phyloP scores from a whole-genome alignment of 805 yeast genomes.

The Ogataea salicorniae region DNA sequence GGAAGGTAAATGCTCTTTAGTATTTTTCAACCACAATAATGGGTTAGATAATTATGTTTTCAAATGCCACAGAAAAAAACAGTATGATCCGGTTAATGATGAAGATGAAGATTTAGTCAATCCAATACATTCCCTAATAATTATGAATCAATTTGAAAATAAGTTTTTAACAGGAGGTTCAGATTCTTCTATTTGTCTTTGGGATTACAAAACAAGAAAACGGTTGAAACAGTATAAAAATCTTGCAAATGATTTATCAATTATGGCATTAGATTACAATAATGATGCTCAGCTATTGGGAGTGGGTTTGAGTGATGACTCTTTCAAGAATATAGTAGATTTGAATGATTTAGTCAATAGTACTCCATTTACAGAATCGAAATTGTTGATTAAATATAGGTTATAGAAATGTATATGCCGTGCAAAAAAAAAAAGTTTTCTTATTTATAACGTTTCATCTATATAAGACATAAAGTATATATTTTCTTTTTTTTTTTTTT shows the following conservation, averaged over 20 bases:
- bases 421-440: too few species aligned
- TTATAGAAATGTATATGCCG: too few species aligned
- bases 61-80: conserved; percentile 62
- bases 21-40: conserved; percentile 41
- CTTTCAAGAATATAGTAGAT: conserved; percentile 29
- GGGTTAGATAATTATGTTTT: conserved; percentile 55
- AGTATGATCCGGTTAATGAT: conserved; percentile 10
- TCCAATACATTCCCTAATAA: conserved; percentile 21
- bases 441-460: too few species aligned
- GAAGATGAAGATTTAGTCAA: conserved; percentile 19
- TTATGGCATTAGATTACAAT: conserved; percentile 14
- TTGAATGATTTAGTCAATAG: conserved; percentile 14
- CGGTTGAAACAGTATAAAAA: conserved; percentile 22
- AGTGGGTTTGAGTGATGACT: conserved; percentile 40
- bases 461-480: too few species aligned
- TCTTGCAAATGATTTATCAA: conserved; percentile 15
- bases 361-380: conserved; percentile 15
- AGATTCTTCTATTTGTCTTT: conserved; percentile 27
- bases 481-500: too few species aligned
- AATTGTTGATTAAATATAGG: conserved; percentile 7
- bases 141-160: conserved; percentile 7
- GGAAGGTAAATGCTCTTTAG: conserved; percentile 77
- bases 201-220: conserved; percentile 29
- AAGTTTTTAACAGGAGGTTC: conserved; percentile 26
- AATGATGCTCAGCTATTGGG: conserved; percentile 22